Base-by-base conservation (phyloP, 163 green algal genomes). In the Coccomyxa subellipsoidea region DNA sequence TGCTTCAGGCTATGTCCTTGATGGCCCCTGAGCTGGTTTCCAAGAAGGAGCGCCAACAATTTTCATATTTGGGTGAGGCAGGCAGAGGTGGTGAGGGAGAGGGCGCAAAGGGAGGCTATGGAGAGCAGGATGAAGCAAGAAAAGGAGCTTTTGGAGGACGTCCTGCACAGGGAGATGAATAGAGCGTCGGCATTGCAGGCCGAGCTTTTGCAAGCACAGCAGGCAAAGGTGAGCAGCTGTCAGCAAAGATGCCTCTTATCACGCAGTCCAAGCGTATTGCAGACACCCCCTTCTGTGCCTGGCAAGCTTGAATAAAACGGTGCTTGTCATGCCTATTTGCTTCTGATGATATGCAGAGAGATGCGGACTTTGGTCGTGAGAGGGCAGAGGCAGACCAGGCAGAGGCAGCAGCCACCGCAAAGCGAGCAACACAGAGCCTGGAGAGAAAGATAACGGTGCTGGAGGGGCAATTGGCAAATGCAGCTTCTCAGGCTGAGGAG, bases 401-500 rank as follows among this genome's bases (percentile, higher is more conserved):
- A 73, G 66, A 73, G 27, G 66, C 66, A 34, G 66, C 31, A 18
- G 32, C 21, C 29, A 73, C 21, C 18, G 66, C 66, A 18, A 73
- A 34, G 66, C 66, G 66, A 8, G 10, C 27, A 8, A 32, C 31
- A 8, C 29, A 73, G 66, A 23, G n/a, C 29, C 66, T 73, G 66
- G 66, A 73, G 29, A 73, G 72, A 8, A 78, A 40, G 23, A 32
- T 40, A 15, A 34, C 15, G 15, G 29, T 18, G 35, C 72, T 54
- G 37, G 37, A 80, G 76, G 38, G 32, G 37, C 76, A 70, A 12
- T 36, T 81, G 31, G 69, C 72, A 81, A 32, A 37, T 36, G 66
- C 38, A 36, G 35, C 36, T 40, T 12, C 31, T 31, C 47, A 73
- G 66, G 18, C 27, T 4, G 29, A 73, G 18, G 66, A 36, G 10